A percentile compares a stretch with the other conserved stretches of the same genome.
Conservation (phyloP, 106 monocot genomes). For the Chionographis japonica region DNA sequence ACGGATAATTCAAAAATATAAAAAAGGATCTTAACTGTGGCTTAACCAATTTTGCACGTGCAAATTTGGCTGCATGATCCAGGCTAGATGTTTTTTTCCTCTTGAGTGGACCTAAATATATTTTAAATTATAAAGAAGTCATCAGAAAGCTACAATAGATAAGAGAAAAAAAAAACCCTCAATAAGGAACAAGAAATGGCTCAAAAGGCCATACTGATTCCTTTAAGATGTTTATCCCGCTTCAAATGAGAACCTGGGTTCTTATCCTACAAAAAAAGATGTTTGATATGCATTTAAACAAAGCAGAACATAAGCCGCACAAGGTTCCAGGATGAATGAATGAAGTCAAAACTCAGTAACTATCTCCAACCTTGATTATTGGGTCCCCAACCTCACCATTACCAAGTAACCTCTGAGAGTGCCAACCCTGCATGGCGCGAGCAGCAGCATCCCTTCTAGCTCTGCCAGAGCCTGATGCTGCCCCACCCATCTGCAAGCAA, state of each 20-base stretch:
- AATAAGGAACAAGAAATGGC: neutral
- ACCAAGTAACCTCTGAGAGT: conserved; percentile 65
- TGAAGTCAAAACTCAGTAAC: neutral
- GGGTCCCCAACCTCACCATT: conserved; percentile 84
- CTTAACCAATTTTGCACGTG: conserved; percentile 34
- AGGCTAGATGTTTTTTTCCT: conserved; percentile 54
- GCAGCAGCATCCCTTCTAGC: conserved; percentile 91
- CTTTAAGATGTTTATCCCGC: conserved; percentile 66
- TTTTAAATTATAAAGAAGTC: neutral
- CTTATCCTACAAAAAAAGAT: conserved; percentile 41
- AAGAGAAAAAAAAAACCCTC: neutral
- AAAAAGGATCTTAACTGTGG: conserved; percentile 57
- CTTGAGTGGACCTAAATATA: conserved; percentile 54
- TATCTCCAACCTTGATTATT: conserved; percentile 65
- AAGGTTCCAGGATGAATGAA: neutral
- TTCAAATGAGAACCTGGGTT: conserved; percentile 36
- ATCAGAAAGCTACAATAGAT: neutral
- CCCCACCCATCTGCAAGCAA: conserved; percentile 34
- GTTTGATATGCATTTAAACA: conserved; percentile 1
- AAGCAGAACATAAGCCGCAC: neutral
- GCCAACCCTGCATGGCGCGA: conserved; percentile 98
- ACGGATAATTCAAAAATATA: too few relatives aligned
- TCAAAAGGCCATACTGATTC: conserved; percentile 28
- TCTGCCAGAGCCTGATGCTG: conserved; percentile 72
- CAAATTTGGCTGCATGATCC: conserved; percentile 52